Percentiles rank a stretch among this genome's conserved stretches.
Evolutionary conservation across 768 basidiomycete species (phyloP).

Genomic region (Sporobolomyces phaffii): DNA sequence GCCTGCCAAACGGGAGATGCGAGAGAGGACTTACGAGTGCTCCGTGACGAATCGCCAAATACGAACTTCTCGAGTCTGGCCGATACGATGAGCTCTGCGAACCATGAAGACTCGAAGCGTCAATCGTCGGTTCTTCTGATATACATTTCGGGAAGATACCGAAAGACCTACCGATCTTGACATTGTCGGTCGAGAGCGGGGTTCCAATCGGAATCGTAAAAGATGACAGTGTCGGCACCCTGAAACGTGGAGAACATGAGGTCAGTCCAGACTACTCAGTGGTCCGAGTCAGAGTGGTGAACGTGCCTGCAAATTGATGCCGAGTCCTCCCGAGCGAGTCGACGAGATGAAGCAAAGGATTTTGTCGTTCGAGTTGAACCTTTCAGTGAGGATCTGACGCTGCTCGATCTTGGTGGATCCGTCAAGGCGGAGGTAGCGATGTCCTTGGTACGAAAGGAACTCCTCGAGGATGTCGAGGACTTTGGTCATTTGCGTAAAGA

Average conservation of each 20-base stretch:
- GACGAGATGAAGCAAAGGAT: conserved; percentile 51
- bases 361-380: conserved; percentile 50
- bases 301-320: conserved; percentile 64
- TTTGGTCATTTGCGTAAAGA: conserved; percentile 95
- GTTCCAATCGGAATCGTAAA: conserved; percentile 52
- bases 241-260: conserved; percentile 29
- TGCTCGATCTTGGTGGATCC: conserved; percentile 94
- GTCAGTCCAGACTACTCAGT: not conserved
- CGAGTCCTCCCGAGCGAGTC: conserved; percentile 58
- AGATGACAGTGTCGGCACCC: conserved; percentile 51
- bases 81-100: conserved; percentile 43
- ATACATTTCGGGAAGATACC: no score
- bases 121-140: no score
- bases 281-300: no score
- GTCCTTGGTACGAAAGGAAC: conserved; percentile 85
- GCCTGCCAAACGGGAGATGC: no score
- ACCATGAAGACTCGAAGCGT: not conserved
- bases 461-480: conserved; percentile 90
- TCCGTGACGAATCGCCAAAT: conserved; percentile 78
- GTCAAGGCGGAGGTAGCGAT: conserved; percentile 87
- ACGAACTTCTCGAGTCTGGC: conserved; percentile 76
- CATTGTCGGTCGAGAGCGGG: conserved; percentile 51
- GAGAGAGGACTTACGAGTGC: conserved; percentile 37
- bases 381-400: conserved; percentile 53
- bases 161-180: conserved; percentile 50